Percentiles rank a stretch among this genome's conserved stretches.
phyloP scores from a whole-genome alignment of 2,329 filamentous ascomycete species.

The Blastomyces gilchristii region DNA sequence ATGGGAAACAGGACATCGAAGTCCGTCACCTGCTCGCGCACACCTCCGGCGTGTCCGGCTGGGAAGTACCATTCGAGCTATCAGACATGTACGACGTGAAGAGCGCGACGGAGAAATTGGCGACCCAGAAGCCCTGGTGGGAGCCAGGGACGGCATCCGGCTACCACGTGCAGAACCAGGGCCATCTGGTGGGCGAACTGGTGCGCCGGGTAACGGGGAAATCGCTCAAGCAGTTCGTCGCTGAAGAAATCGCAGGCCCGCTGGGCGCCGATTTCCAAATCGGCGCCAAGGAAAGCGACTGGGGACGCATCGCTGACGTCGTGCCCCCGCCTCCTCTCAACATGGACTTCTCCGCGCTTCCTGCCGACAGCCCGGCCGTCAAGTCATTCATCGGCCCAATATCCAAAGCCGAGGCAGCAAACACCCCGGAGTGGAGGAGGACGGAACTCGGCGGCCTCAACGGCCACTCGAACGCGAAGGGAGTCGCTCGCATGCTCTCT shows the following conservation, averaged over 20 bases:
- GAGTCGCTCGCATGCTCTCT: constrained; percentile 35
- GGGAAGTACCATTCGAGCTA: constrained; percentile 24
- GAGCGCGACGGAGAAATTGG: constrained; percentile 27
- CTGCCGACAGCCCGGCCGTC: constrained; percentile 17
- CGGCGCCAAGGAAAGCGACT: constrained; percentile 35
- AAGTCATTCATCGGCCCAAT: constrained; percentile 25
- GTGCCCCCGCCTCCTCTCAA: constrained; percentile 17
- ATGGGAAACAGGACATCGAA: constrained; percentile 33
- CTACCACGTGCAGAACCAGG: constrained; percentile 35
- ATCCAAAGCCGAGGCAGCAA: constrained; percentile 17
- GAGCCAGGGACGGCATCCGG: constrained; percentile 35
- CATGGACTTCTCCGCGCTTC: constrained; percentile 15
- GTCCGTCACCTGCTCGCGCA: constrained; percentile 37
- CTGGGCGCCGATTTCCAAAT: constrained; percentile 40
- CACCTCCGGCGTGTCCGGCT: constrained; percentile 28
- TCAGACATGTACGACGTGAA: constrained; percentile 29
- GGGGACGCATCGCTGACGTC: constrained; percentile 32
- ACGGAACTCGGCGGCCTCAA: constrained; percentile 37
- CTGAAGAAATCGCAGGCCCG: constrained; percentile 35
- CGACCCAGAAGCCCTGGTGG: constrained; percentile 37
- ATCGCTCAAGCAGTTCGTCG: constrained; percentile 36
- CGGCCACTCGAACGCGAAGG: constrained; percentile 39
- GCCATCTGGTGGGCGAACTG: constrained; percentile 37
- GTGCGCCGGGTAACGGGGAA: constrained; percentile 35
- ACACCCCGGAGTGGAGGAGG: constrained; percentile 27